Evolutionary conservation across 768 basidiomycete species (phyloP).

Genomic region (Suillus clintonianus): DNA sequence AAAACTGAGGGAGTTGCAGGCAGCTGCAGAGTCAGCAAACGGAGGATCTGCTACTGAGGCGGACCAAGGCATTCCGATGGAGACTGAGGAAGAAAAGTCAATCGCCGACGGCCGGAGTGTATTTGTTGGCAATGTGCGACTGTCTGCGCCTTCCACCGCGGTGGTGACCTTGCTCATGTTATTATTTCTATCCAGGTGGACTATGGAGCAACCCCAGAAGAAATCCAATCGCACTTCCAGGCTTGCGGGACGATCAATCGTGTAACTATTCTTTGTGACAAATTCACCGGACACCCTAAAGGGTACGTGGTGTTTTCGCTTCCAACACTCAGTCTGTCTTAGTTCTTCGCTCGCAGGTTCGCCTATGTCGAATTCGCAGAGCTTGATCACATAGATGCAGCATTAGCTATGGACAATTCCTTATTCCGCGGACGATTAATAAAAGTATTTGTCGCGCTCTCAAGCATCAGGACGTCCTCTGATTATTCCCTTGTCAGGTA

Average conservation of each 20-base stretch:
- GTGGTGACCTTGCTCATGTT: constrained; percentile 11
- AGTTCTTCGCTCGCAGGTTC: constrained; percentile 54
- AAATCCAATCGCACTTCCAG: constrained; percentile 96
- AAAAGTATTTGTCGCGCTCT: constrained; percentile 54
- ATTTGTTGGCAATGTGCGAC: constrained; percentile 94
- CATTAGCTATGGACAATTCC: constrained; percentile 93
- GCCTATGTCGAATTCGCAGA: constrained; percentile 99
- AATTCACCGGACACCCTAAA: constrained; percentile 99
- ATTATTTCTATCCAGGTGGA: constrained; percentile 68
- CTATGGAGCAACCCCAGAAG: constrained; percentile 95
- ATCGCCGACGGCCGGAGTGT: constrained; percentile 84
- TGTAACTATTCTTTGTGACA: constrained; percentile 98
- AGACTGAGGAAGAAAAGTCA: constrained; percentile 84
- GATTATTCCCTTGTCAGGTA: constrained; percentile 53
- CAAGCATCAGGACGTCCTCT: not conserved
- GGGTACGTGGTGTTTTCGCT: constrained; percentile 56
- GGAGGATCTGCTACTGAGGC: constrained; percentile 46
- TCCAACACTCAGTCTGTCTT: constrained; percentile 9
- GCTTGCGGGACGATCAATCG: constrained; percentile 98
- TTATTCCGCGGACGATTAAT: constrained; percentile 91
- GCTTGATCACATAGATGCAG: constrained; percentile 86
- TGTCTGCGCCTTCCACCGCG: constrained; percentile 6
- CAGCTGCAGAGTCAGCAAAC: constrained; percentile 65
- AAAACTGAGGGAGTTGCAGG: constrained; percentile 85
- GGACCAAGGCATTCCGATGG: constrained; percentile 54